Evolutionary conservation across 2,329 filamentous ascomycete species (phyloP).

Genomic region (Cercospora sp.): DNA sequence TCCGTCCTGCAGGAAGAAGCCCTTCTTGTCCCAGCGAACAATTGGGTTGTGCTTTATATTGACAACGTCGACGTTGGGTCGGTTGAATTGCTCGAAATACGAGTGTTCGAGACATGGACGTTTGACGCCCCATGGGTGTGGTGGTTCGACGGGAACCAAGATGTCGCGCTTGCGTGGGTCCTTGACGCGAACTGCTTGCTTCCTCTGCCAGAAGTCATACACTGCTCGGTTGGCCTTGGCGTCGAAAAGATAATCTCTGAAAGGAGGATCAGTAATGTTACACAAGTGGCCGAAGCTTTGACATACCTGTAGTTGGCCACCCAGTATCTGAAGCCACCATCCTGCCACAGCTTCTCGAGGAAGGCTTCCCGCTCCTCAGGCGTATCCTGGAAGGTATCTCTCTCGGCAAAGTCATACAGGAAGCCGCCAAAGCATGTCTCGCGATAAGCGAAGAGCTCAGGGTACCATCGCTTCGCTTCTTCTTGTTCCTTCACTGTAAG

Average conservation of each 20-base stretch:
- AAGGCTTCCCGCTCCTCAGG: conserved; percentile 46
- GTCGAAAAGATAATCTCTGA: conserved; percentile 15
- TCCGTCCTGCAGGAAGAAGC: conserved; percentile 30
- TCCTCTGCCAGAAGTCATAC: conserved; percentile 60
- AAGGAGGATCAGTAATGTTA: neutral
- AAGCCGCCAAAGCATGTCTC: conserved; percentile 61
- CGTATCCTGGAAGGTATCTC: conserved; percentile 53
- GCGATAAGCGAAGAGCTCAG: conserved; percentile 48
- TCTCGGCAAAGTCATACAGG: conserved; percentile 56
- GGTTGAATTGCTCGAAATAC: conserved; percentile 50
- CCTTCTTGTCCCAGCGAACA: conserved; percentile 28
- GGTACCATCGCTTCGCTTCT: conserved; percentile 44
- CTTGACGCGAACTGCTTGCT: conserved; percentile 52
- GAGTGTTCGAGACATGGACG: conserved; percentile 47
- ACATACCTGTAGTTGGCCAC: conserved; percentile 25
- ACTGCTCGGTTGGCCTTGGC: conserved; percentile 24
- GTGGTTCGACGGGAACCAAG: conserved; percentile 52
- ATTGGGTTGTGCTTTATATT: conserved; percentile 36
- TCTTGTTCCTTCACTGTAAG: conserved; percentile 56
- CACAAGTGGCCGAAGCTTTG: no score
- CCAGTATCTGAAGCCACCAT: conserved; percentile 27
- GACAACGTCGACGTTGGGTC: conserved; percentile 36
- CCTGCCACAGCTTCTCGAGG: conserved; percentile 25
- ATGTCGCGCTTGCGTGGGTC: conserved; percentile 55
- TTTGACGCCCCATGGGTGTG: conserved; percentile 51